Conservation (phyloP, 2,329 filamentous ascomycete species). For the Onygenales sp. region DNA sequence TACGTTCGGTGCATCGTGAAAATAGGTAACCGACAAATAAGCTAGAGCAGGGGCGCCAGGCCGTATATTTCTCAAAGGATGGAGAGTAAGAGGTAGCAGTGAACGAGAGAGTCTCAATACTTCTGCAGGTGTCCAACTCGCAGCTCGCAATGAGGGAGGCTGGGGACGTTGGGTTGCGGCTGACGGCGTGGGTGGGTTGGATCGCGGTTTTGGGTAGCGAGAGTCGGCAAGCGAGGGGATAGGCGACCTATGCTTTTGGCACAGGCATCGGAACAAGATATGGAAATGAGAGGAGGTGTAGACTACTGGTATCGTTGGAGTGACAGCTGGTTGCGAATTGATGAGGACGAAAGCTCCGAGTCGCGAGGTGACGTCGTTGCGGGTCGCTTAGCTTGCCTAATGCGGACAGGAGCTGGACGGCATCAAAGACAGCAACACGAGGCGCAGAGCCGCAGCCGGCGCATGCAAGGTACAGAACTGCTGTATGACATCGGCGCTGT, state of each 20-base stretch:
- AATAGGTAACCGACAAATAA: background rate
- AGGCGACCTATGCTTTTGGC: no score
- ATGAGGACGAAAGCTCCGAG: background rate
- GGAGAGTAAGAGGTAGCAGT: background rate
- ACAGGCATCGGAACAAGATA: no score
- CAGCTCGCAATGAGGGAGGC: no score
- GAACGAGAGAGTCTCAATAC: no score
- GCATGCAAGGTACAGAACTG: background rate
- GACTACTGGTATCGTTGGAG: background rate
- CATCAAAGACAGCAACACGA: background rate
- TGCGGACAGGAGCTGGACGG: background rate
- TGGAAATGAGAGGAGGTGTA: no score
- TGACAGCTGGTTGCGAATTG: background rate
- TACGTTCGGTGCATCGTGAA: conserved; percentile 89
- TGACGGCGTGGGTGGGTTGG: no score
- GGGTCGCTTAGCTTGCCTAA: conserved; percentile 3
- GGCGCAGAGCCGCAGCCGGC: background rate
- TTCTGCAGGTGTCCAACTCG: no score
- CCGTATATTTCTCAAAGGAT: background rate
- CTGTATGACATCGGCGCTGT: background rate
- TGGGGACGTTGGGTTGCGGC: no score
- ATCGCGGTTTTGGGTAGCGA: no score
- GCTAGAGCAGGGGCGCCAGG: background rate
- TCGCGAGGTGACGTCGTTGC: conserved; percentile 2
- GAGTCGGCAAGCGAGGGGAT: no score